Base-by-base conservation (phyloP, 371 early-diverging fungal genomes). In the Apophysomyces ossiformis region DNA sequence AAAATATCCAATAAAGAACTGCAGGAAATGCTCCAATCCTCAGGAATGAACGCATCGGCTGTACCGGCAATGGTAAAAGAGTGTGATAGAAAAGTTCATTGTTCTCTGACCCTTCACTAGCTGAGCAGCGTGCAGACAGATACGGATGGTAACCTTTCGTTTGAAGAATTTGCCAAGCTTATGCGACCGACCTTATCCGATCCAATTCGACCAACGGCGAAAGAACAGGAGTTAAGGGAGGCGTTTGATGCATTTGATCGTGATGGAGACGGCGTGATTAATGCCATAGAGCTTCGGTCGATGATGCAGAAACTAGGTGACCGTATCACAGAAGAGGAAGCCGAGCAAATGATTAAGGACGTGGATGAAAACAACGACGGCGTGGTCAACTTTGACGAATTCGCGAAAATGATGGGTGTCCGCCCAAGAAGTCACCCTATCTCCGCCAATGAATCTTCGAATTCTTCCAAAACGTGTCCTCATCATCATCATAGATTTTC, bases 281-380 rank as follows among this genome's bases (percentile, higher is more conserved):
- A 77, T 47, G 72, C 70, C 4, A 21, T 32, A 4, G 83, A 82
- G 60, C 65, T 82, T 8, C 61, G 71, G 41, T 69, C 70, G n/a
- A 82, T 79, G 79, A 82, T 82, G 83, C 73, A 74, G 6, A 68
- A 74, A 43, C 37, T 82, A n/a, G 83, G 83, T 0, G 83, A 82
- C 54, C 69, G 67, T 18, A 58, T 82, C 4, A 70, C 70, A 4
- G 41, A 68, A 15, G 63, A 74, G 11, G 83, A 82, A 56, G 75
- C 78, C 4, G 45, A 70, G 21, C 65, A 68, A n/a, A 61, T 82
- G 59, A 79, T 82, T 21, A 35, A 65, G 11, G 83, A 82, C n/a
- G 79, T 74, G 6, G 79, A 82, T 58, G 59, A 72, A 26, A 72
- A 79, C 57, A 62, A 71, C 15, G 79, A 82, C 45, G 76, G 83